Conservation (phyloP, 352 stramenopile species). For the Phytopythium ostracodes region DNA sequence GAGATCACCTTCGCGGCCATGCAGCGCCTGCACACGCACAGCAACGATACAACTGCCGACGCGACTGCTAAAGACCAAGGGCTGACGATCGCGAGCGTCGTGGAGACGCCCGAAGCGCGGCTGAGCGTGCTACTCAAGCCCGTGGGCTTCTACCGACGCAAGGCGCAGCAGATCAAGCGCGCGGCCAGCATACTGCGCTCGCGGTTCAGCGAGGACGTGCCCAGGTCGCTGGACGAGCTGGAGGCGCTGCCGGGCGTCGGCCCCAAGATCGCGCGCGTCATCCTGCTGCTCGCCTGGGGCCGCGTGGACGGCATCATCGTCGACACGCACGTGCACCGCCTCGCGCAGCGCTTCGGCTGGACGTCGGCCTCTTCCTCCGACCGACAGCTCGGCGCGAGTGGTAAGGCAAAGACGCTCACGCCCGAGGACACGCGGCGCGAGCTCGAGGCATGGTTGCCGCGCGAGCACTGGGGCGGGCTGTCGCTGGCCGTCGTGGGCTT, state of each 20-base stretch:
- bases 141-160: conserved; percentile 72
- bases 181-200: conserved; percentile 37
- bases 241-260: conserved; percentile 56
- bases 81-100: conserved; percentile 45
- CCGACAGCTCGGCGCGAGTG: background rate
- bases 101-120: conserved; percentile 18
- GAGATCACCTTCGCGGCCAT: conserved; percentile 65
- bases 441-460: conserved; percentile 64
- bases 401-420: conserved; percentile 8
- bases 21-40: conserved; percentile 47
- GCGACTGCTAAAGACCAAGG: conserved; percentile 15
- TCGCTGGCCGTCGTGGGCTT: conserved; percentile 74
- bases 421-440: conserved; percentile 47
- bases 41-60: conserved; percentile 3
- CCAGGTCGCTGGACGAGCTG: conserved; percentile 35
- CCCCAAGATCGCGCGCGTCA: conserved; percentile 70
- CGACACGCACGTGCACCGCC: conserved; percentile 75
- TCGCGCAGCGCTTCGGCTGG: conserved; percentile 62
- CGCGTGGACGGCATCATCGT: conserved; percentile 67
- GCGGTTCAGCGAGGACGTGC: conserved; percentile 44
- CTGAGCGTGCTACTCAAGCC: conserved; percentile 53
- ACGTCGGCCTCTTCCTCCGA: too few relatives aligned
- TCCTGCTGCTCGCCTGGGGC: conserved; percentile 58
- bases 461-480: conserved; percentile 47
- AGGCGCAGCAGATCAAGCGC: conserved; percentile 58